These are phyloP conservation scores for Hanseniaspora gamundiae DNA, from an alignment of 1,139 yeast species.

Conservation along the genomic window DNA sequence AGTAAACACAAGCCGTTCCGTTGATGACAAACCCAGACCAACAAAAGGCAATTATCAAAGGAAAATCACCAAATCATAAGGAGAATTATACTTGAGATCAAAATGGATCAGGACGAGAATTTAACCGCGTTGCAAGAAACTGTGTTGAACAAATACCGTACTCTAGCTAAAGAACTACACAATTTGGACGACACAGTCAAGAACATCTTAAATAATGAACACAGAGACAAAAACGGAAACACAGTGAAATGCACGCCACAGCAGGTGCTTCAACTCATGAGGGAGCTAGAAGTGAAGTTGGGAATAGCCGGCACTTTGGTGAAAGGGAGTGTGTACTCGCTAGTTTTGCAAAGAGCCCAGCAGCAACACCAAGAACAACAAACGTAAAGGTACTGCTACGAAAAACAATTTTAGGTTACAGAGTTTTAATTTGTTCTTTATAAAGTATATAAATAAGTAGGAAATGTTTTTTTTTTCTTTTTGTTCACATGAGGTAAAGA, in stretches of 20 bases:
- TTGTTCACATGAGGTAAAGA: too few relatives aligned
- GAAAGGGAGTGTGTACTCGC: constrained; percentile 57
- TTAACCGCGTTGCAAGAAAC: constrained; percentile 19
- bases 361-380: constrained; percentile 11
- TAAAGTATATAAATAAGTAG: neutral
- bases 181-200: constrained; percentile 19
- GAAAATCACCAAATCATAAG: too few relatives aligned
- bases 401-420: neutral
- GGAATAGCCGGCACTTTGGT: constrained; percentile 53
- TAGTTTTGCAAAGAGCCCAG: constrained; percentile 31
- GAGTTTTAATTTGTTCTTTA: neutral
- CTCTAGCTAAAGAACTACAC: constrained; percentile 17
- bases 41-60: too few relatives aligned
- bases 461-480: too few relatives aligned
- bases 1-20: too few relatives aligned
- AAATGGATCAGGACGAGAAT: neutral
- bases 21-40: too few relatives aligned
- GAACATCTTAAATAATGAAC: constrained; percentile 12
- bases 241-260: constrained; percentile 18
- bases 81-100: too few relatives aligned
- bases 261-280: constrained; percentile 24
- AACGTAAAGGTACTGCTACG: too few relatives aligned
- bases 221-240: neutral
- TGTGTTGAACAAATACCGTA: constrained; percentile 19
- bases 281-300: constrained; percentile 51